A percentile compares a stretch with the other conserved stretches of the same genome.
Evolutionary conservation across 2,329 filamentous ascomycete genomes (phyloP).

Genomic region (Reticulascus tulasneorum): DNA sequence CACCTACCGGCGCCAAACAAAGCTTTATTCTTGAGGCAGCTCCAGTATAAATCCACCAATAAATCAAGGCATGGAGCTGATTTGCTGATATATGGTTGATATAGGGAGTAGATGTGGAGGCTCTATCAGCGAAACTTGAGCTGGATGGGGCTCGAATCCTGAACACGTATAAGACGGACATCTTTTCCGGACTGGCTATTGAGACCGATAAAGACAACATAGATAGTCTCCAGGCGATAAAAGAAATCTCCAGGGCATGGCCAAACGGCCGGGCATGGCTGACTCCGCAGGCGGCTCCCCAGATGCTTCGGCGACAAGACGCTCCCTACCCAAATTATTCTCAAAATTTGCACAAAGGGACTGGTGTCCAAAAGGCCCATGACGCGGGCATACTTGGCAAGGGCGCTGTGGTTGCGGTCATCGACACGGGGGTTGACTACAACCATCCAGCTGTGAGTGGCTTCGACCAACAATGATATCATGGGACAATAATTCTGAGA

Average conservation of each 20-base stretch:
- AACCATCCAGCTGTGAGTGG: constrained; percentile 33
- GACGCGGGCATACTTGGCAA: constrained; percentile 31
- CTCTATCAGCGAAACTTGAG: no score
- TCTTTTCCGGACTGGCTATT: constrained; percentile 25
- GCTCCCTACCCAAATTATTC: constrained; percentile 23
- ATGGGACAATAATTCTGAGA: neutral
- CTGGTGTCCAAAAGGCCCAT: constrained; percentile 34
- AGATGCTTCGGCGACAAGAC: constrained; percentile 7
- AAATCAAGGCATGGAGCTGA: no score
- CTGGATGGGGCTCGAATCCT: no score
- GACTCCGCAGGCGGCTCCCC: constrained; percentile 9
- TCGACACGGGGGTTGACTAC: constrained; percentile 38
- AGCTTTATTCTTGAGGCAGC: no score
- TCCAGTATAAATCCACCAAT: no score
- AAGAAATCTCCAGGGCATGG: constrained; percentile 33
- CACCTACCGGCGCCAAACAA: no score
- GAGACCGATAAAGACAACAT: constrained; percentile 22
- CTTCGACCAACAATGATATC: constrained; percentile 21
- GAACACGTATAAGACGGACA: no score
- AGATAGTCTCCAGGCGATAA: constrained; percentile 27
- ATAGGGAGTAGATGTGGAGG: no score
- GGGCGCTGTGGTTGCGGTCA: constrained; percentile 33
- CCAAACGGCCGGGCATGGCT: constrained; percentile 18
- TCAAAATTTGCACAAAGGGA: constrained; percentile 31
- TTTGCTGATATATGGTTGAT: no score